These are phyloP conservation scores for Fusarium nanum DNA, from an alignment of 2,329 filamentous ascomycete genomes.

Conservation along the genomic window DNA sequence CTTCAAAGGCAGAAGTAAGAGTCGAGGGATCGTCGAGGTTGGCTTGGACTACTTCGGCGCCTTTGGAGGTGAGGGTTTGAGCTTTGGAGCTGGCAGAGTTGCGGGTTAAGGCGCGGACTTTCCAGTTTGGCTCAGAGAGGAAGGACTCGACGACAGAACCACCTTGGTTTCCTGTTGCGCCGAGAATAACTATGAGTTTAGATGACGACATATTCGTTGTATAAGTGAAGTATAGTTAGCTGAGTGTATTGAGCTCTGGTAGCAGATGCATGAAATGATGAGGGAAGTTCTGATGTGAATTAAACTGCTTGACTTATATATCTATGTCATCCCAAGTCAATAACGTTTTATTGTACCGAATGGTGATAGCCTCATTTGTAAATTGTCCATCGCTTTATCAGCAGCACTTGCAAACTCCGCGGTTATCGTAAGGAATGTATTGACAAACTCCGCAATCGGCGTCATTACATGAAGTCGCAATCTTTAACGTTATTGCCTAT, in stretches of 20 bases:
- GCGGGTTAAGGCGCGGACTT: slow-evolving; percentile 29
- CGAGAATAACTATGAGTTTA: slow-evolving; percentile 31
- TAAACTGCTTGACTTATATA: slow-evolving; percentile 2
- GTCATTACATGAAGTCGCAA: neutral
- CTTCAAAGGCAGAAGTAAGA: neutral
- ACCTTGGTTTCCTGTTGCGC: slow-evolving; percentile 38
- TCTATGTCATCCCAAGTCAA: neutral
- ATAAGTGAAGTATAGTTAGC: neutral
- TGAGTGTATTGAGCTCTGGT: neutral
- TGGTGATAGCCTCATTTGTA: neutral
- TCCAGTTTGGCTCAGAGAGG: slow-evolving; percentile 21
- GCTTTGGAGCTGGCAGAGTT: slow-evolving; percentile 23
- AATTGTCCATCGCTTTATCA: slow-evolving; percentile 10
- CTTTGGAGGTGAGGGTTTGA: slow-evolving; percentile 7
- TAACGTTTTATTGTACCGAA: neutral
- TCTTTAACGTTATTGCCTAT: neutral
- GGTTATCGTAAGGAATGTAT: neutral
- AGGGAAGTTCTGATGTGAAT: neutral
- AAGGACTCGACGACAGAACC: slow-evolving; percentile 23
- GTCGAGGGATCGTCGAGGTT: slow-evolving; percentile 11
- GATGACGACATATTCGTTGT: slow-evolving; percentile 11
- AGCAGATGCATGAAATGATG: neutral
- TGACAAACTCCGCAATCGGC: neutral
- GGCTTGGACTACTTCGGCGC: slow-evolving; percentile 17
- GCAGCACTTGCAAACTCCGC: neutral